Evolutionary conservation across 805 yeast species (phyloP).

Genomic region (Tetrapisispora phaffii): DNA sequence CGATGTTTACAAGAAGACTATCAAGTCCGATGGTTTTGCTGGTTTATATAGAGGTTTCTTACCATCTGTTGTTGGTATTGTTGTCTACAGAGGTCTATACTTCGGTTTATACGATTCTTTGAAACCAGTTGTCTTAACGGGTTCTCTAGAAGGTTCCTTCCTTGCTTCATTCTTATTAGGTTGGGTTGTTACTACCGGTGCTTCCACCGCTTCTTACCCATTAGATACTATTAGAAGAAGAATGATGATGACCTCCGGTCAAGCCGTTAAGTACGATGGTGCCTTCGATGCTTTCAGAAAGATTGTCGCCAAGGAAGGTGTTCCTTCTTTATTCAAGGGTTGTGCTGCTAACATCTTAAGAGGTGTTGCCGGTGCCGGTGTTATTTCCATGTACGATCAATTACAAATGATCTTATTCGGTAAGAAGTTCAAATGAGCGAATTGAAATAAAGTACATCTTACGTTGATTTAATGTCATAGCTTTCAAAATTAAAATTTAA

Average conservation of each 20-base stretch:
- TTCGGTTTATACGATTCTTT: constrained; percentile 95
- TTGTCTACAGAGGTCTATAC: constrained; percentile 98
- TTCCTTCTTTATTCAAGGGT: constrained; percentile 90
- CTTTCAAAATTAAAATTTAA: neutral
- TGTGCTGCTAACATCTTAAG: constrained; percentile 99
- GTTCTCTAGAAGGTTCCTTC: constrained; percentile 91
- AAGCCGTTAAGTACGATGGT: constrained; percentile 92
- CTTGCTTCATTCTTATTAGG: constrained; percentile 92
- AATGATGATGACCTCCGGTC: constrained; percentile 99
- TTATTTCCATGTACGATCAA: constrained; percentile 95
- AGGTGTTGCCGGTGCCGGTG: constrained; percentile 99
- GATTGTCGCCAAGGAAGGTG: constrained; percentile 95
- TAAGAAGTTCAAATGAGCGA: constrained; percentile 70
- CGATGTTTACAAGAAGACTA: constrained; percentile 93
- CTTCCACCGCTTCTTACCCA: constrained; percentile 98
- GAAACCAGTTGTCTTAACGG: constrained; percentile 89
- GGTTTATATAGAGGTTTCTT: constrained; percentile 99
- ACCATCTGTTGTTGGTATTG: constrained; percentile 94
- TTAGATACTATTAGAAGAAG: constrained; percentile 98
- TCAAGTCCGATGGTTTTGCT: constrained; percentile 92
- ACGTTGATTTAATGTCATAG: neutral
- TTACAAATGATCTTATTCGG: constrained; percentile 91
- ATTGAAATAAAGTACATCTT: neutral
- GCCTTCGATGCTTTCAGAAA: constrained; percentile 86
- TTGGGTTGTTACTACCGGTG: constrained; percentile 97